These are phyloP conservation scores for Wickerhamomyces pijperi DNA, from an alignment of 805 yeast species.

Conservation along the genomic window DNA sequence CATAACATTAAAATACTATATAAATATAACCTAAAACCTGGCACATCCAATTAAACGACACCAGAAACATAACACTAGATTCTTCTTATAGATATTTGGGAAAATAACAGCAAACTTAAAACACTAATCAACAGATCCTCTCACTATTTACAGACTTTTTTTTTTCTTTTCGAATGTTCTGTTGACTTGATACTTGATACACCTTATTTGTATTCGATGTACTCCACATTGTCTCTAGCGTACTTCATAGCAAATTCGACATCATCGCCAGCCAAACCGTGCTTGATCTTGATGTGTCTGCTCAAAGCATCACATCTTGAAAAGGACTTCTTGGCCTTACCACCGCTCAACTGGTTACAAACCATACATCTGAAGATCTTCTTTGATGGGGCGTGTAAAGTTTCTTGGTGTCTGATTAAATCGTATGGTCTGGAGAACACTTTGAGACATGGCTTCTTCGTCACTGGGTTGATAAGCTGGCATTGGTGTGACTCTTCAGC, in stretches of 20 bases:
- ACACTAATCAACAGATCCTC: too few species aligned
- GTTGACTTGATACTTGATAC: too few species aligned
- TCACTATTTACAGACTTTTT: too few species aligned
- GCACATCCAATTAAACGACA: too few species aligned
- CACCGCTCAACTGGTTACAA: constrained; percentile 43
- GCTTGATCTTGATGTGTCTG: constrained; percentile 88
- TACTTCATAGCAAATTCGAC: constrained; percentile 62
- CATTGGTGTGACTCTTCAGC: constrained; percentile 32
- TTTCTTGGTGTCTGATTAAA: constrained; percentile 88
- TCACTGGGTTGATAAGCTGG: constrained; percentile 44
- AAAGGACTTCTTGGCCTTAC: constrained; percentile 55
- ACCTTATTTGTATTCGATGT: constrained; percentile 12
- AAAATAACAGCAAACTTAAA: too few species aligned
- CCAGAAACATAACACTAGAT: too few species aligned
- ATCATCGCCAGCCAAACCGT: constrained; percentile 54
- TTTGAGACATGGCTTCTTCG: constrained; percentile 58
- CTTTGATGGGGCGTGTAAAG: constrained; percentile 84
- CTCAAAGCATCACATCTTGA: constrained; percentile 91
- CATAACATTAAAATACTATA: too few species aligned
- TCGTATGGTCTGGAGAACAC: constrained; percentile 92
- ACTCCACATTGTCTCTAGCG: constrained; percentile 73
- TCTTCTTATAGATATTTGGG: too few species aligned
- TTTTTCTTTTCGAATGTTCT: too few species aligned
- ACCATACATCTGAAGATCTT: constrained; percentile 77
- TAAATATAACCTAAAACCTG: too few species aligned